Base-by-base conservation (phyloP, 179 eudicot genomes). In the Carnegiea gigantea region DNA sequence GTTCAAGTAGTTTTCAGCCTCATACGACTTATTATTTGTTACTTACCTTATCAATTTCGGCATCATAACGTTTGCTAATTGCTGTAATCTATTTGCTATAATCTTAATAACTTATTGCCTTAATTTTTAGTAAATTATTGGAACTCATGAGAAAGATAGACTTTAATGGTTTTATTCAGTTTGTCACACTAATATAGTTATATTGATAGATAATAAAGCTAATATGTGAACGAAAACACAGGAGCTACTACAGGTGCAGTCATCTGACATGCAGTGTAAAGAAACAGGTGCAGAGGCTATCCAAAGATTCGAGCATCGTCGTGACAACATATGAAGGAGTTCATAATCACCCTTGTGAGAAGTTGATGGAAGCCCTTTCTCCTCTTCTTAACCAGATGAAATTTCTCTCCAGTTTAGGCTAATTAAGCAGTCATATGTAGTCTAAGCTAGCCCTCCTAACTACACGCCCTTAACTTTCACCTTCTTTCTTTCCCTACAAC, bases 261-360 rank as follows among this genome's bases (percentile, higher is more conserved):
- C 95, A 94, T 84, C 86, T 91, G 48, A 94, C 98, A 53, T 94
- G 98, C 90, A 93, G 88, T 65, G 98, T 93, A 87, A 94, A 94
- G 94, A 94, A 94, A 83, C 98, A 94, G 67, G 92, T 94, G 80
- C 98, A 94, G 77, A 87, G 98, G 80, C 91, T 91, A 49, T 88
- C 95, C 0, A 91, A 90, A 64, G 98, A 94, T 75, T 89, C 90
- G 10, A 79, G 92, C 83, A 80, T 93, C 14, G 98, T 94, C 1
- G 95, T 89, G 73, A 94, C 98, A 23, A 91, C 98, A 17, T 94
- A 93, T 18, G 97, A 94, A 84, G 98, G 98, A 70, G 84, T 92
- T 82, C 98, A 94, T 78, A 94, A 94, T 81, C 98, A 94, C 83
- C 98, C 98, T 44, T 90, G 92, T 67, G 95, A 94, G 88, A 90